Conservation (phyloP, 2,329 filamentous ascomycete species). For the Penicillium sp. region DNA sequence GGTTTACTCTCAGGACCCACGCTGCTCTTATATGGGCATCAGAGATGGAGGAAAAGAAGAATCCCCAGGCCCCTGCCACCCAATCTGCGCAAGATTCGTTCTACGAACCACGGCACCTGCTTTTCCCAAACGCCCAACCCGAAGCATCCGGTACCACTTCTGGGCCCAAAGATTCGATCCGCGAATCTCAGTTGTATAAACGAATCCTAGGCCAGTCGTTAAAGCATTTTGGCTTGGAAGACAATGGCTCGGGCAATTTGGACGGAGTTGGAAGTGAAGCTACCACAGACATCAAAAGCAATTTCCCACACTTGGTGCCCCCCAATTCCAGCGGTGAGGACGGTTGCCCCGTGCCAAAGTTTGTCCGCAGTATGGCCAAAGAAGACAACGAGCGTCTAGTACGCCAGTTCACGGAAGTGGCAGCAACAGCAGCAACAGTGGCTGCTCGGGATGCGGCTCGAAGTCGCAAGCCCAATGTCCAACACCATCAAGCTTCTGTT, state of each 20-base stretch:
- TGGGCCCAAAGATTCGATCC: slow-evolving; percentile 64
- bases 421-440: slow-evolving; percentile 83
- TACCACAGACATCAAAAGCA: slow-evolving; percentile 17
- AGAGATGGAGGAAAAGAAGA: slow-evolving; percentile 74
- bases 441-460: slow-evolving; percentile 73
- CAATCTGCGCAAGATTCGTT: slow-evolving; percentile 27
- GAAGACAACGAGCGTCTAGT: slow-evolving; percentile 78
- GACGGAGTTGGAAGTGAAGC: slow-evolving; percentile 28
- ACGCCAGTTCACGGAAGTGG: slow-evolving; percentile 88
- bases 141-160: slow-evolving; percentile 40
- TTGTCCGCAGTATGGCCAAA: slow-evolving; percentile 67
- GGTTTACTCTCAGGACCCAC: slow-evolving; percentile 94
- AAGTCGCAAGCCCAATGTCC: slow-evolving; percentile 49
- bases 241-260: slow-evolving; percentile 45
- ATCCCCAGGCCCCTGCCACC: slow-evolving; percentile 23
- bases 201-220: slow-evolving; percentile 88
- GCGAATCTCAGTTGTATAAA: slow-evolving; percentile 87
- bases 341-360: slow-evolving; percentile 21
- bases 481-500: slow-evolving; percentile 23
- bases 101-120: slow-evolving; percentile 35
- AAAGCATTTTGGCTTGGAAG: slow-evolving; percentile 71
- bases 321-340: slow-evolving; percentile 58
- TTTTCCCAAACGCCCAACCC: slow-evolving; percentile 29
- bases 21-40: slow-evolving; percentile 96
- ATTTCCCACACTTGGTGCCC: slow-evolving; percentile 70